phyloP scores from a whole-genome alignment of 2,329 filamentous ascomycete genomes.

The Aspergillus quadricinctus region DNA sequence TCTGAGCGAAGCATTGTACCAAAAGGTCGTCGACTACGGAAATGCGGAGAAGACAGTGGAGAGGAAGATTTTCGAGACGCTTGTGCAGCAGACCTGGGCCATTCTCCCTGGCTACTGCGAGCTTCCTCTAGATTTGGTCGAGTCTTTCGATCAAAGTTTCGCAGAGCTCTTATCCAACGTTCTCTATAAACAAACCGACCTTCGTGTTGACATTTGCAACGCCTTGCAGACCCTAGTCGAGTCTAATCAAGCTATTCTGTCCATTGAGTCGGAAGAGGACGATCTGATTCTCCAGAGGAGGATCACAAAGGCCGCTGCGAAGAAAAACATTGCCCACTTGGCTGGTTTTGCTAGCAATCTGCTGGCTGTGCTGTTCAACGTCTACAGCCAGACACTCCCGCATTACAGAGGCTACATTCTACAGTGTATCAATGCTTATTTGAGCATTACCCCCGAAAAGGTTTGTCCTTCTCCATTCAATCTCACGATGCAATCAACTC shows the following conservation, averaged over 20 bases:
- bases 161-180: slow-evolving; percentile 88
- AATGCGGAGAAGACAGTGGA: slow-evolving; percentile 86
- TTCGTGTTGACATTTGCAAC: slow-evolving; percentile 82
- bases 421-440: slow-evolving; percentile 88
- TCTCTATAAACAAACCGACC: slow-evolving; percentile 83
- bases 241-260: slow-evolving; percentile 77
- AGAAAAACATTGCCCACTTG: slow-evolving; percentile 77
- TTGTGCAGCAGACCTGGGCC: slow-evolving; percentile 94
- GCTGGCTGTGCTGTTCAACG: slow-evolving; percentile 96
- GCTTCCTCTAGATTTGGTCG: slow-evolving; percentile 71
- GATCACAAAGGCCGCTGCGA: slow-evolving; percentile 68
- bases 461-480: slow-evolving; percentile 22
- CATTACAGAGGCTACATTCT: slow-evolving; percentile 87
- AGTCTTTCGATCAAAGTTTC: slow-evolving; percentile 80
- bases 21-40: slow-evolving; percentile 79
- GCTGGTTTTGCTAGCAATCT: slow-evolving; percentile 78
- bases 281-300: slow-evolving; percentile 73
- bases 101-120: slow-evolving; percentile 93
- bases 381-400: slow-evolving; percentile 93
- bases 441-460: slow-evolving; percentile 75
- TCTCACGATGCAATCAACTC: not conserved
- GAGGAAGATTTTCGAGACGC: slow-evolving; percentile 94
- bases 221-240: slow-evolving; percentile 83
- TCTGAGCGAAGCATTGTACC: slow-evolving; percentile 84
- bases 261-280: slow-evolving; percentile 64